Evolutionary conservation across 768 basidiomycete species (phyloP).

Genomic region (Tulasnella sp.): DNA sequence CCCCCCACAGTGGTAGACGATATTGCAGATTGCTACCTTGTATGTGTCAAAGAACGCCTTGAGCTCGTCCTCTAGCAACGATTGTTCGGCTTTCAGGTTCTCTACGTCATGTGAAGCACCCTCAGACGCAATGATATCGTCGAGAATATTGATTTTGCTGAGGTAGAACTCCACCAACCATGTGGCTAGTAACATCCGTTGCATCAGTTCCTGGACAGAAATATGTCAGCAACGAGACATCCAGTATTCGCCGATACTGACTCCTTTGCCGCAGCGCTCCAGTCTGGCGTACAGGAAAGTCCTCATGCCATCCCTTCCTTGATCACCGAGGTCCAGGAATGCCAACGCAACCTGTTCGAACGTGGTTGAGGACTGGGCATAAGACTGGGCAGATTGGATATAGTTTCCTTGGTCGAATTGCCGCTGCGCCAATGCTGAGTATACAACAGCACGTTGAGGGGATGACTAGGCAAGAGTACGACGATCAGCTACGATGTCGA

Average conservation of each 20-base stretch:
- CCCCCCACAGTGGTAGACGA: neutral
- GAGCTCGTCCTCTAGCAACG: slow-evolving; percentile 84
- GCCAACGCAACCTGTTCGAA: slow-evolving; percentile 90
- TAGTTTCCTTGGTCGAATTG: slow-evolving; percentile 70
- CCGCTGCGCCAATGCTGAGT: slow-evolving; percentile 69
- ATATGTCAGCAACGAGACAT: neutral
- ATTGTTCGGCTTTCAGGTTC: slow-evolving; percentile 66
- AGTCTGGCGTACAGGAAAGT: slow-evolving; percentile 81
- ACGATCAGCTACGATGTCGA: neutral
- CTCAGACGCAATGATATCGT: slow-evolving; percentile 86
- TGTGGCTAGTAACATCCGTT: slow-evolving; percentile 94
- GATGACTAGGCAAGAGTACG: slow-evolving; percentile 44
- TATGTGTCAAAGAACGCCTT: slow-evolving; percentile 89
- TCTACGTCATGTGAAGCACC: slow-evolving; percentile 69
- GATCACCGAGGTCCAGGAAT: slow-evolving; percentile 77
- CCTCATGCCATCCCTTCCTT: slow-evolving; percentile 62
- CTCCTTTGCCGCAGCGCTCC: slow-evolving; percentile 72
- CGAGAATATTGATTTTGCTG: slow-evolving; percentile 90
- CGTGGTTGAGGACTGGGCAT: slow-evolving; percentile 71
- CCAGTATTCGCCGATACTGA: slow-evolving; percentile 29
- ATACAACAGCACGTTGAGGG: slow-evolving; percentile 72
- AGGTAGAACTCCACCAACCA: slow-evolving; percentile 98
- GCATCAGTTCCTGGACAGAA: slow-evolving; percentile 61
- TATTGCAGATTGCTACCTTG: slow-evolving; percentile 43
- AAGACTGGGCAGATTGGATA: slow-evolving; percentile 85